Evolutionary conservation across 495 filamentous ascomycete species (phyloP), one percentile per base, ranked within the genome.

Genomic region (Sporormia fimetaria): DNA sequence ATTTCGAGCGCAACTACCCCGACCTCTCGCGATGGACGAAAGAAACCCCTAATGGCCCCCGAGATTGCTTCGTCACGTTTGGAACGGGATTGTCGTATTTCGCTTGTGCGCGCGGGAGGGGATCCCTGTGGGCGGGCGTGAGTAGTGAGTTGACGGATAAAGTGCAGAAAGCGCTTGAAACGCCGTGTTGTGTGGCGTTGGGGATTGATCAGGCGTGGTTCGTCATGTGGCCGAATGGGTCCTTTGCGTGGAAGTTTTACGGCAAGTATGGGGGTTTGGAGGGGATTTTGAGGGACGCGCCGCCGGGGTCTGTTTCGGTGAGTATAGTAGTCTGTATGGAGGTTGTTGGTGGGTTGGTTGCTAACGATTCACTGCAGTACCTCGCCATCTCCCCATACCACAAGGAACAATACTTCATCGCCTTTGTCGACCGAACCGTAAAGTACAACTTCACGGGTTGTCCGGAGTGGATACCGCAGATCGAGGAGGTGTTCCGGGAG

Each of bases 191-290:
- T 6, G 51, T 54, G n/a, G 21, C 45, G 26, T 42, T 54, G 18
- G 51, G 51, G 5, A 32, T 45, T 29, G 44, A 54, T 4, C 33
- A 49, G 23, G 51, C 51, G 35, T 54, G 51, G 51, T 54, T 54
- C 26, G 51, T 54, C 32, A 44, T 54, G 45, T 54, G 51, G 51
- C 45, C 51, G 7, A 45, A 54, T 33, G 51, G 51, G 0, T 54
- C 49, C 23, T 54, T 33, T 24, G 9, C 35, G 3, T 54, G 51
- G 51, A 54, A 54, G 41, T 54, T 54, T 31, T 46, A 54, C 20
- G 51, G 51, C 5, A 21, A 31, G 7, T 54, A 54, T 40, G 20
- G 12, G 8, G 22, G 26, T 5, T 22, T 54, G 36, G 45, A 54
- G 21, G 36, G 38, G 51, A 54, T 54, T 10, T 29, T 54, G 31